Percentiles rank a stretch among this genome's conserved stretches.
Conservation (phyloP, 768 basidiomycete species). For the Boletellus sp. region DNA sequence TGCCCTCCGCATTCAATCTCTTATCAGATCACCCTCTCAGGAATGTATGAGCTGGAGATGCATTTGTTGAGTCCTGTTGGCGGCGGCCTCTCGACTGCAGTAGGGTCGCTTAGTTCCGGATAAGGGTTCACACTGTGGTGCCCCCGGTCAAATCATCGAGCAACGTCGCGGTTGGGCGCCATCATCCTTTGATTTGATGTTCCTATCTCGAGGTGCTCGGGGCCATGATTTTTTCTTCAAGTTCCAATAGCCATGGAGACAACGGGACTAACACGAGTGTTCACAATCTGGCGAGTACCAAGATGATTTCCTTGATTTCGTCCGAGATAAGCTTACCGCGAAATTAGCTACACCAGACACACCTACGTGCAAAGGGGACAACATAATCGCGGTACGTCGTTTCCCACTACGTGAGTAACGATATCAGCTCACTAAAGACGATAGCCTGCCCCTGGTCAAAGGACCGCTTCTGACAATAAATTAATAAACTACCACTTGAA, state of each 20-base stretch:
- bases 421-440: too few relatives aligned
- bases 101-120: slow-evolving; percentile 33
- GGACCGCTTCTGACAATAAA: too few relatives aligned
- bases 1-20: slow-evolving; percentile 50
- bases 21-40: slow-evolving; percentile 45
- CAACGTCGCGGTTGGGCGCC: neutral
- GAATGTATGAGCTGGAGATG: slow-evolving; percentile 52
- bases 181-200: neutral
- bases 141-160: slow-evolving; percentile 69
- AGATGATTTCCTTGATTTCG: slow-evolving; percentile 44
- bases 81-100: slow-evolving; percentile 45
- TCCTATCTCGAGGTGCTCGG: slow-evolving; percentile 34
- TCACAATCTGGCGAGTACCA: too few relatives aligned
- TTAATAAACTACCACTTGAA: too few relatives aligned
- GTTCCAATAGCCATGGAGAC: too few relatives aligned
- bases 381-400: too few relatives aligned
- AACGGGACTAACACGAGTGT: too few relatives aligned
- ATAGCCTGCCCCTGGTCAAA: too few relatives aligned
- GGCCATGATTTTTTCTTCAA: slow-evolving; percentile 64
- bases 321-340: too few relatives aligned
- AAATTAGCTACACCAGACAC: too few relatives aligned
- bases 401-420: too few relatives aligned
- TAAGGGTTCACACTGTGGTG: slow-evolving; percentile 53
- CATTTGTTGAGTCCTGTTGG: slow-evolving; percentile 59
- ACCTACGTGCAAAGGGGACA: too few relatives aligned